phyloP scores from a whole-genome alignment of 2,329 filamentous ascomycete genomes.

The Fusarium bulbicola region DNA sequence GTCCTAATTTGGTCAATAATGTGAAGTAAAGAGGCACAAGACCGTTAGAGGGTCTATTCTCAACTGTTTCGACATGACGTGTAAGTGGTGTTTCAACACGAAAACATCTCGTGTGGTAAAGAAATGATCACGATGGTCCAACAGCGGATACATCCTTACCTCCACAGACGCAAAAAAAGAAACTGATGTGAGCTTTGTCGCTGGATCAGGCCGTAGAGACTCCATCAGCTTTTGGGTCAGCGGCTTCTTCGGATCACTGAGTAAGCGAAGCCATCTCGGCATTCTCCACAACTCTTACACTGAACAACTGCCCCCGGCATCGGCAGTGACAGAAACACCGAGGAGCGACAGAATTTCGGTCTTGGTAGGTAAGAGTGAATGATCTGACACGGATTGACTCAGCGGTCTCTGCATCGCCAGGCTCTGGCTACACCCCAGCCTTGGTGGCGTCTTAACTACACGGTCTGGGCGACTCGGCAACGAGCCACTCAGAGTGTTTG shows the following conservation, averaged over 20 bases:
- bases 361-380: neutral
- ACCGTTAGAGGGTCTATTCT: neutral
- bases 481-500: neutral
- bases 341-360: neutral
- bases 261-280: neutral
- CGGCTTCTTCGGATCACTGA: neutral
- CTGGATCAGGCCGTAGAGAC: neutral
- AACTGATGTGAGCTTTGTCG: neutral
- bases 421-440: neutral
- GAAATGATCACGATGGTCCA: neutral
- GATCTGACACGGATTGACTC: neutral
- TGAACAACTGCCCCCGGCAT: neutral
- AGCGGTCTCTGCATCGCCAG: neutral
- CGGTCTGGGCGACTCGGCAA: neutral
- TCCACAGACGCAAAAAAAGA: neutral
- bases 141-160: neutral
- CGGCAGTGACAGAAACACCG: neutral
- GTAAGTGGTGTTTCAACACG: neutral
- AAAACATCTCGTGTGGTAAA: neutral
- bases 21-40: neutral
- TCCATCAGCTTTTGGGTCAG: neutral
- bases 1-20: neutral
- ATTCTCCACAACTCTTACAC: neutral
- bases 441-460: neutral
- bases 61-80: neutral